Conservation (phyloP, 495 filamentous ascomycete genomes). For the Neurospora discreta region DNA sequence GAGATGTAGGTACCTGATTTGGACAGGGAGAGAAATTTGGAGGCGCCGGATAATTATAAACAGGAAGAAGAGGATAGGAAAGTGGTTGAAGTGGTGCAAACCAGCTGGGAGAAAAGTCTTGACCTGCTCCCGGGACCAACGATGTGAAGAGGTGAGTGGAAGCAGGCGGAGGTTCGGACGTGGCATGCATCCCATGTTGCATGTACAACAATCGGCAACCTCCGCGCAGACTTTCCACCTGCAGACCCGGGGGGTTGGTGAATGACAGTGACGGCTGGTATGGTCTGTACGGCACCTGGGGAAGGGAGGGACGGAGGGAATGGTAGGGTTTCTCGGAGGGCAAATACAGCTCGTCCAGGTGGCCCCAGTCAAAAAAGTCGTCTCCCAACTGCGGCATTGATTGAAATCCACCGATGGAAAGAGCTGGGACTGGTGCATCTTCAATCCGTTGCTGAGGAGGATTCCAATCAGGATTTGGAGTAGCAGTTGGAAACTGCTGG, state of each 20-base stretch:
- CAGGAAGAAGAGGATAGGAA: background rate
- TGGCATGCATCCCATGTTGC: background rate
- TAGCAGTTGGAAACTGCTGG: too few species aligned
- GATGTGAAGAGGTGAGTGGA: background rate
- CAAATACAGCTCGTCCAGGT: too few species aligned
- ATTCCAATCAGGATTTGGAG: too few species aligned
- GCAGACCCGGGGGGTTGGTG: background rate
- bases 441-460: too few species aligned
- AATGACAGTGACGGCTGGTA: background rate
- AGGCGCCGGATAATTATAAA: background rate
- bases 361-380: too few species aligned
- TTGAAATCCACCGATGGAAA: too few species aligned
- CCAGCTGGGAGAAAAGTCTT: background rate
- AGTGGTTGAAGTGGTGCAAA: background rate
- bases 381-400: too few species aligned
- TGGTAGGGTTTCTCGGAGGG: background rate
- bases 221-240: background rate
- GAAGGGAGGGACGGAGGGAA: background rate
- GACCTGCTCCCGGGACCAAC: background rate
- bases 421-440: too few species aligned
- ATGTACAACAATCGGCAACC: too few species aligned
- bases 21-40: background rate
- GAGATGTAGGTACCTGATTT: background rate
- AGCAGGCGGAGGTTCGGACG: background rate
- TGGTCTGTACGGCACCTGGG: background rate